Percentiles rank a stretch among this genome's conserved stretches.
These are phyloP conservation scores for Eremothecium cymbalariae DNA, from an alignment of 1,139 yeast genomes.

Conservation along the genomic window DNA sequence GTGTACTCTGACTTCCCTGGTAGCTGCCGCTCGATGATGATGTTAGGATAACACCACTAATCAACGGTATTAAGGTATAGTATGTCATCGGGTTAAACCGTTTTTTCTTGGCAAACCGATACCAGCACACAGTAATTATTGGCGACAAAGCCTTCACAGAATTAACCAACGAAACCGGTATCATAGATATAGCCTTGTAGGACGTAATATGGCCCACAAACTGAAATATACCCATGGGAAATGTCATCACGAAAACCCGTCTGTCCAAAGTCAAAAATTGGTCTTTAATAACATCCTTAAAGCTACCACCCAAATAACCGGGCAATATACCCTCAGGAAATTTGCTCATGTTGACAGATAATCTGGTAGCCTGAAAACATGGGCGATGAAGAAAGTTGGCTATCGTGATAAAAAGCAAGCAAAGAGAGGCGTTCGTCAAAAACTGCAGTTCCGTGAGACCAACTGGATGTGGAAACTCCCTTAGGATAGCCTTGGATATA, in stretches of 20 bases:
- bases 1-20: too few species aligned
- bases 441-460: constrained; percentile 84
- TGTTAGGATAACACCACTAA: constrained; percentile 76
- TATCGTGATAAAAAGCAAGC: constrained; percentile 32
- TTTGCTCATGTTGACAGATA: constrained; percentile 17
- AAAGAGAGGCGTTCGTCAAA: constrained; percentile 51
- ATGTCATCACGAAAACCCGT: constrained; percentile 51
- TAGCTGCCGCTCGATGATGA: constrained; percentile 32
- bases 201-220: constrained; percentile 83
- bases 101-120: constrained; percentile 50
- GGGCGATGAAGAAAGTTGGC: constrained; percentile 24
- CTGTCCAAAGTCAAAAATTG: constrained; percentile 25
- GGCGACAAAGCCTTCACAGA: constrained; percentile 90
- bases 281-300: constrained; percentile 25
- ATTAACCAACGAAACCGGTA: constrained; percentile 87
- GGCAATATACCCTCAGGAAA: constrained; percentile 62
- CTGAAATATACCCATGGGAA: constrained; percentile 92
- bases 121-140: constrained; percentile 73
- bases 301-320: constrained; percentile 27
- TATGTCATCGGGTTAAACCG: constrained; percentile 61
- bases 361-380: constrained; percentile 6
- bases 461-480: constrained; percentile 65
- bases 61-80: constrained; percentile 64
- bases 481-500: constrained; percentile 67
- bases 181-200: constrained; percentile 78